Percentiles rank a stretch among this genome's conserved stretches.
phyloP scores from a whole-genome alignment of 2,329 filamentous ascomycete genomes.

The Colletotrichum orchidophilum region DNA sequence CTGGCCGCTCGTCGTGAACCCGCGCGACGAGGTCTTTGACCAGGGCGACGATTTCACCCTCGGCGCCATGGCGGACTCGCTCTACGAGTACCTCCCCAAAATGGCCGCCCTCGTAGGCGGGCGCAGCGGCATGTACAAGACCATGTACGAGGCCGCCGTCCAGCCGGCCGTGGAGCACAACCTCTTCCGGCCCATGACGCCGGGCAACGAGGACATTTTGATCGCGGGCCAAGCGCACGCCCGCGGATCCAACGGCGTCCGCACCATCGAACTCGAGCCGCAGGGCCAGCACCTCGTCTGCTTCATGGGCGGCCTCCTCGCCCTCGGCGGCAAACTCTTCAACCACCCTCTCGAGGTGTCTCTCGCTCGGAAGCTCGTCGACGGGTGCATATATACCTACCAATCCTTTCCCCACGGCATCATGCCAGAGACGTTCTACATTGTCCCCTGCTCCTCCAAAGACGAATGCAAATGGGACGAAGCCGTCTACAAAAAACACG shows the following conservation, averaged over 20 bases:
- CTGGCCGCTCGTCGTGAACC: constrained; percentile 76
- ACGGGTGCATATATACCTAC: constrained; percentile 69
- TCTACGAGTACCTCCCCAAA: constrained; percentile 70
- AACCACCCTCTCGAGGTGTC: constrained; percentile 55
- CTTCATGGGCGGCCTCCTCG: constrained; percentile 77
- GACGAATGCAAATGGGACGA: constrained; percentile 43
- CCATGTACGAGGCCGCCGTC: constrained; percentile 70
- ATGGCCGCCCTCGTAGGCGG: constrained; percentile 74
- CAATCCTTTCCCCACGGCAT: constrained; percentile 61
- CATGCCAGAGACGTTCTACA: constrained; percentile 65
- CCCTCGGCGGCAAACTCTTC: constrained; percentile 71
- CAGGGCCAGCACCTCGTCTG: constrained; percentile 70
- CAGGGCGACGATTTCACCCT: constrained; percentile 57
- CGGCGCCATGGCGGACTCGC: constrained; percentile 63
- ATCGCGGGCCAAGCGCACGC: constrained; percentile 45
- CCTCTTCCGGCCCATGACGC: constrained; percentile 76
- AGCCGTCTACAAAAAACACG: constrained; percentile 45
- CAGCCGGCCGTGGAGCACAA: constrained; percentile 68
- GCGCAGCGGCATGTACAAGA: constrained; percentile 65
- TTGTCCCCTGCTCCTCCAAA: constrained; percentile 52
- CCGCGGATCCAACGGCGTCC: background rate
- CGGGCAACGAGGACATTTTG: constrained; percentile 69
- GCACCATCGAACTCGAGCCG: constrained; percentile 52
- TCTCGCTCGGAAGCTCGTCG: constrained; percentile 57
- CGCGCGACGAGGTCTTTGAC: constrained; percentile 56